Evolutionary conservation across 305 asterid species (phyloP).

Genomic region (Solanum hybrid): DNA sequence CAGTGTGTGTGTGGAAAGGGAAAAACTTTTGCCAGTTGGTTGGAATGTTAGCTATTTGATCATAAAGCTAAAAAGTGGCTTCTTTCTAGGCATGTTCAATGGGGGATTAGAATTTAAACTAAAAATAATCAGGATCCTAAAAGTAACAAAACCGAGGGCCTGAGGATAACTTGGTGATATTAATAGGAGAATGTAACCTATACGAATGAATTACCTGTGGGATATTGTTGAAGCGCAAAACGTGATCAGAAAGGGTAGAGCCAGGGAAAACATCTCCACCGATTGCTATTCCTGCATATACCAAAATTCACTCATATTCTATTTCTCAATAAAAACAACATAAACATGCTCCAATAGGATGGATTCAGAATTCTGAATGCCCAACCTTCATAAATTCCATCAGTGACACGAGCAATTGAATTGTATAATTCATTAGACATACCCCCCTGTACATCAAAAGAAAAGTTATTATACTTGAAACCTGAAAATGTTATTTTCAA

Average conservation of each 20-base stretch:
- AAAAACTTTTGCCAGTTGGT: neutral
- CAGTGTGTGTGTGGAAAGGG: neutral
- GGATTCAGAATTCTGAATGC: neutral
- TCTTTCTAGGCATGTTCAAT: neutral
- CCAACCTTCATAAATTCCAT: slow-evolving; percentile 92
- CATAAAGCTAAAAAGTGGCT: neutral
- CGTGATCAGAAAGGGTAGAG: slow-evolving; percentile 96
- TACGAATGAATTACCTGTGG: slow-evolving; percentile 58
- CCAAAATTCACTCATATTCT: slow-evolving; percentile 9
- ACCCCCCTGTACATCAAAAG: slow-evolving; percentile 62
- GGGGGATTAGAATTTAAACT: neutral
- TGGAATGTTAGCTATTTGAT: neutral
- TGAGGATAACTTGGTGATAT: neutral
- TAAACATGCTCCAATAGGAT: slow-evolving; percentile 2
- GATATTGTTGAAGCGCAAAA: slow-evolving; percentile 88
- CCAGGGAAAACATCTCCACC: slow-evolving; percentile 99
- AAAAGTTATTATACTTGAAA: slow-evolving; percentile 14
- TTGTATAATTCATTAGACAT: slow-evolving; percentile 94
- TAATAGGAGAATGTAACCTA: neutral
- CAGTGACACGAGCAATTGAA: slow-evolving; percentile 89
- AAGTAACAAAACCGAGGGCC: neutral
- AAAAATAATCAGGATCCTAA: neutral
- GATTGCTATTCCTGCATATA: slow-evolving; percentile 73
- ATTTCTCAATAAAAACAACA: neutral
- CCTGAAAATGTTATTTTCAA: neutral